These are phyloP conservation scores for Coemansia sp. DNA, from an alignment of 192 early-diverging fungal species.

Conservation along the genomic window DNA sequence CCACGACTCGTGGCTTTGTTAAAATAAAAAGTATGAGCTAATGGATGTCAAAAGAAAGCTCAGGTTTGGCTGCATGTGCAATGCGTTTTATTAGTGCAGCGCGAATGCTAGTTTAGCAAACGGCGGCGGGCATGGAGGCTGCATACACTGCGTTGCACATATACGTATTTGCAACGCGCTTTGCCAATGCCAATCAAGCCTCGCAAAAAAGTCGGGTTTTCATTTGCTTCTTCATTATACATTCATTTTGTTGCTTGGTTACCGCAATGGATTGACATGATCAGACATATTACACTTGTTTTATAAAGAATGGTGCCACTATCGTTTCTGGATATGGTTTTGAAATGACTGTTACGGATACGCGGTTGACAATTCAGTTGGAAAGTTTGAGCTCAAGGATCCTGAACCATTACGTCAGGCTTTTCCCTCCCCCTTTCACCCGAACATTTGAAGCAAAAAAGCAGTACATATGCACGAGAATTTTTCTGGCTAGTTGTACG, in stretches of 20 bases:
- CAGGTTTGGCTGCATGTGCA: neutral
- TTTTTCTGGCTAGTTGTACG: neutral
- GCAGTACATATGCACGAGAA: neutral
- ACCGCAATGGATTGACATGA: neutral
- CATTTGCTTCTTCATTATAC: neutral
- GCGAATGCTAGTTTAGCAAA: slow-evolving; percentile 1
- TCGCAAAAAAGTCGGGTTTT: neutral
- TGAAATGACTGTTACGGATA: neutral
- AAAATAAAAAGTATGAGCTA: no score
- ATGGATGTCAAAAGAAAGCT: no score
- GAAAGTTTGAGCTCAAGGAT: neutral
- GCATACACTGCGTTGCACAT: slow-evolving; percentile 3
- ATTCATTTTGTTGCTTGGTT: neutral
- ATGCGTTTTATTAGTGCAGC: neutral
- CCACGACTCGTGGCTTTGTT: no score
- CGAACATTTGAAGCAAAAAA: neutral
- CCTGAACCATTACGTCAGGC: neutral
- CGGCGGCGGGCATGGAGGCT: slow-evolving; percentile 8
- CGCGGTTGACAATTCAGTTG: neutral
- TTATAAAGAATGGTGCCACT: neutral
- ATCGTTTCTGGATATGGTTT: neutral
- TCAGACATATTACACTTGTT: neutral
- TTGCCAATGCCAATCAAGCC: neutral
- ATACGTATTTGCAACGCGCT: neutral
- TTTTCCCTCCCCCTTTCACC: neutral